Evolutionary conservation across 164 flowering plant species (phyloP).

Genomic region (Magnolia sinica): DNA sequence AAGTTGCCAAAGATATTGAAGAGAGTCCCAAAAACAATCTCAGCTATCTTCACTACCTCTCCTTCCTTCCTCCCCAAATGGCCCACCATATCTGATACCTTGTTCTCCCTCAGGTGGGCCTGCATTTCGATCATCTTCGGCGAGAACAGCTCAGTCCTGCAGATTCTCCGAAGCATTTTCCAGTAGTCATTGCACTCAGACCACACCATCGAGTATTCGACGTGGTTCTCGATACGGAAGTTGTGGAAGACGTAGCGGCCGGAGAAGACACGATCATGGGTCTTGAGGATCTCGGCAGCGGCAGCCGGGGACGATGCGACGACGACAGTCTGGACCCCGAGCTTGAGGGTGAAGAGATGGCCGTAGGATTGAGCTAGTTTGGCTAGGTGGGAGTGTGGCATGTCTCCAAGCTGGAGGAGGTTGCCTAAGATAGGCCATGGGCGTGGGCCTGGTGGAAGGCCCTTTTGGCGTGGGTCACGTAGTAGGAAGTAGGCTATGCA

Average conservation of each 20-base stretch:
- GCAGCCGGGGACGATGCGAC: conserved; percentile 30
- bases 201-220: conserved; percentile 21
- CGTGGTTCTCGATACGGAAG: conserved; percentile 4
- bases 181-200: conserved; percentile 31
- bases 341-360: conserved; percentile 27
- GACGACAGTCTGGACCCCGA: conserved; percentile 25
- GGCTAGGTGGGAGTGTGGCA: conserved; percentile 24
- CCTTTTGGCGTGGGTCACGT: conserved; percentile 10
- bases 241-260: conserved; percentile 21
- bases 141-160: conserved; percentile 34
- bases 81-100: conserved; percentile 21
- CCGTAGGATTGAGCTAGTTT: conserved; percentile 24
- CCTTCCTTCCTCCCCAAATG: conserved; percentile 16
- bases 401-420: conserved; percentile 24
- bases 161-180: conserved; percentile 33
- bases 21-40: conserved; percentile 21
- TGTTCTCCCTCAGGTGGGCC: conserved; percentile 26
- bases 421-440: conserved; percentile 35
- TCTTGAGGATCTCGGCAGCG: conserved; percentile 32
- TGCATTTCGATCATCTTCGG: conserved; percentile 29
- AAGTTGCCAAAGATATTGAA: conserved; percentile 23
- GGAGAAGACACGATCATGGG: conserved; percentile 29
- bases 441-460: conserved; percentile 36
- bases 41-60: conserved; percentile 19
- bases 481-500: conserved; percentile 5